Evolutionary conservation across 192 early-diverging fungal genomes (phyloP), one percentile per base, ranked within the genome.

Genomic region (Lobosporangium transversale): DNA sequence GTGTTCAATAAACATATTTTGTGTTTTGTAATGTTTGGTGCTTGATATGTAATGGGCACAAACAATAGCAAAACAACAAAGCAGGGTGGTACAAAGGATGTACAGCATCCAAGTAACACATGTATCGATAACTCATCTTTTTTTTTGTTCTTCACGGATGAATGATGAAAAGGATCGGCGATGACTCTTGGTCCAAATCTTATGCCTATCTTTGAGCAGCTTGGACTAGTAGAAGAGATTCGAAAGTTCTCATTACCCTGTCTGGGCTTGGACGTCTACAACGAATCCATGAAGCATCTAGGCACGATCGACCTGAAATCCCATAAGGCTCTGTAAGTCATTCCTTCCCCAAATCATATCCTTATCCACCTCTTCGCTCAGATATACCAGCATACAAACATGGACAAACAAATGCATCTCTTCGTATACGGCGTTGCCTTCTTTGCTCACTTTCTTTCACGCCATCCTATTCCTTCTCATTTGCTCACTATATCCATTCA

Each of bases 151-250:
- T 24, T 26, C 9, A 10, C 8, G 24, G 6, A 29, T 9, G 29
- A 29, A 11, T 15, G n/a, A 48, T 18, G 20, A 48, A 48, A 18
- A 59, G 55, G 66, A 14, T 49, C 66, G 4, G 43, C 35, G 17
- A 59, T 69, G 57, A 20, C 50, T 23, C 14, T 69, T 7, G 43
- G 58, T 6, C 20, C 53, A 11, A 62, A 53, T 10, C 36, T 62
- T 53, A 49, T 49, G 11, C 68, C 68, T 9, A 14, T 61, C 10
- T 53, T 70, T 17, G 53, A 57, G 18, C 68, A 70, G 24, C 43
- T 70, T 11, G 68, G 68, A 7, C 36, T 70, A 0, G 14, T 56
- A 4, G 45, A 70, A 0, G 59, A 62, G 5, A 3, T 62, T 17
- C 17, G 47, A 23, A 45, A 60, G 21, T 40, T 70, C 21, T 70